Conservation (phyloP, 2,329 filamentous ascomycete genomes). For the Fusarium sp. region DNA sequence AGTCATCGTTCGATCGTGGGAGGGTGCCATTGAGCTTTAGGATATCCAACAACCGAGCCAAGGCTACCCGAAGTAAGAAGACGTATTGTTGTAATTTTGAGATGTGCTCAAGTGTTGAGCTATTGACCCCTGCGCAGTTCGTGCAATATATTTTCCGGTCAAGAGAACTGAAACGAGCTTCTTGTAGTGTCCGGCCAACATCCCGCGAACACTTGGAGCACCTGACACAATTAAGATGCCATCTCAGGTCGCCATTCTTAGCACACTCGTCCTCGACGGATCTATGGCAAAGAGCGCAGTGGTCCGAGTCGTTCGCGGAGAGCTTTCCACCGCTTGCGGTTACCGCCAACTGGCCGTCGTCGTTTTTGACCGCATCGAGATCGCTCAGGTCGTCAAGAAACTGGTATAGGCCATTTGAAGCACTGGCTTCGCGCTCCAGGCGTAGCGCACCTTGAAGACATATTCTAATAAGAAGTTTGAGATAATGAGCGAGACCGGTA, state of each 20-base stretch:
- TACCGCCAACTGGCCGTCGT: constrained; percentile 76
- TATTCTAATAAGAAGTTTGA: constrained; percentile 97
- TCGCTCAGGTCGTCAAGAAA: constrained; percentile 88
- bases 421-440: constrained; percentile 85
- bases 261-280: constrained; percentile 96
- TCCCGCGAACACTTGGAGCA: constrained; percentile 77
- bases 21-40: constrained; percentile 86
- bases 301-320: constrained; percentile 83
- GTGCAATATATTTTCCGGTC: constrained; percentile 79
- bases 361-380: constrained; percentile 81
- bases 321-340: constrained; percentile 75
- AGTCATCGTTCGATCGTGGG: constrained; percentile 79
- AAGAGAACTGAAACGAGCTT: constrained; percentile 77
- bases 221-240: constrained; percentile 85
- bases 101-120: constrained; percentile 75
- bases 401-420: constrained; percentile 79
- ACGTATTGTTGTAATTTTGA: constrained; percentile 94
- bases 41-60: constrained; percentile 89
- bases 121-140: constrained; percentile 71
- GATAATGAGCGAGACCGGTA: constrained; percentile 94
- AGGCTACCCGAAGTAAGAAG: constrained; percentile 89
- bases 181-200: constrained; percentile 74
- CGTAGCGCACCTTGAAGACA: constrained; percentile 94
- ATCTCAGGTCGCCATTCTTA: constrained; percentile 78
- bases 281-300: constrained; percentile 83